Evolutionary conservation across 2,329 filamentous ascomycete genomes (phyloP), one percentile per base, ranked within the genome.

Genomic region (Didymella sp.): DNA sequence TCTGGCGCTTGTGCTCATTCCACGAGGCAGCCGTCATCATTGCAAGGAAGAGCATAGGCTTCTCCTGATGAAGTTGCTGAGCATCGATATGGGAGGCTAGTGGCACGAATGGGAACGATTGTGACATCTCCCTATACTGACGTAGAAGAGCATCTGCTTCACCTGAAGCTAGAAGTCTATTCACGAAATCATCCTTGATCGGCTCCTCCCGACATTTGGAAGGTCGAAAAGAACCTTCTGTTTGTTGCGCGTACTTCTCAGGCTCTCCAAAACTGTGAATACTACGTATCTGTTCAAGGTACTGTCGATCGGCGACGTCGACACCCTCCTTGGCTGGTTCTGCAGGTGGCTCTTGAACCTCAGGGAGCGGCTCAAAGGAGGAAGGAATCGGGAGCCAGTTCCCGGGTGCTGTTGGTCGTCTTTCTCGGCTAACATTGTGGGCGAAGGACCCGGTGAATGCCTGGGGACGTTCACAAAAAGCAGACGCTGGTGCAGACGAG

Each of bases 11-110:
- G 40, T 71, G 70, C 11, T 73, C 60, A 49, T 61, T 62, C 65
- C 67, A 72, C 0, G 71, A 73, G 1, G 72, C 65, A 9, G 64
- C 67, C 8, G 65, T 69, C 0, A 74, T 54, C 8, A 73, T 64
- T 1, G 71, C 70, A 13, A 74, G 63, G 30, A 74, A 67, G 3
- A 74, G 56, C 72, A 75, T 74, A 2, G 72, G 71, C 15, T 68
- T 69, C 6, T 62, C 58, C 7, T 30, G 25, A 56, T 68, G 56
- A 11, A 75, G 56, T 11, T 69, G 57, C 9, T 45, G 43, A 11
- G 60, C 62, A 21, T 66, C 61, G 5, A 62, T 41, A 7, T 49
- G 27, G 1, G 58, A 24, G 3, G 63, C 46, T 31, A 74, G 27
- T 9, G 70, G 64, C 13, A 75, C 71, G 31, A 74, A 75, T 2